phyloP scores from a whole-genome alignment of 495 filamentous ascomycete species.

The Hypoxylon subgilvum region DNA sequence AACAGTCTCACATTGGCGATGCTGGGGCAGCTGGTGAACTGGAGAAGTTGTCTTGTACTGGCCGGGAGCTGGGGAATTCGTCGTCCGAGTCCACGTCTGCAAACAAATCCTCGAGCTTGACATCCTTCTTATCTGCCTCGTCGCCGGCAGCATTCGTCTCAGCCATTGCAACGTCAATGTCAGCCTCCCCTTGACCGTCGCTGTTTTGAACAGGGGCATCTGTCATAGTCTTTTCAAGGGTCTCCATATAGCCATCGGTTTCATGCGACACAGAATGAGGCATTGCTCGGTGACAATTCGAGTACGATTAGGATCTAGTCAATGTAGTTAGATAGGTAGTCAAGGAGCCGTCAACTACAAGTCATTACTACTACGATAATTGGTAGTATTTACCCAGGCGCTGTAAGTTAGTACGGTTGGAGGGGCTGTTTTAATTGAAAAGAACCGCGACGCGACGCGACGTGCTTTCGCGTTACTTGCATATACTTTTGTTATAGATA shows the following conservation, averaged over 20 bases:
- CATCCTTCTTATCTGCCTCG: conserved; percentile 46
- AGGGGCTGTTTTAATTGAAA: conserved; percentile 22
- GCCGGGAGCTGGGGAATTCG: conserved; percentile 67
- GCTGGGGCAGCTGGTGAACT: conserved; percentile 41
- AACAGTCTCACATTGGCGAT: conserved; percentile 41
- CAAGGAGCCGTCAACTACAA: neutral
- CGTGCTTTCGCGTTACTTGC: conserved; percentile 31
- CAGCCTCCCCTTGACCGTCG: conserved; percentile 21
- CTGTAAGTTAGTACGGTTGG: neutral
- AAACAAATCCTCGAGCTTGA: conserved; percentile 82
- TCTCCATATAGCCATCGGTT: conserved; percentile 26
- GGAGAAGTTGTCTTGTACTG: conserved; percentile 31
- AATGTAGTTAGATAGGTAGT: neutral
- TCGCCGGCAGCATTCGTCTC: conserved; percentile 35
- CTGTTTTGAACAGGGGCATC: conserved; percentile 32
- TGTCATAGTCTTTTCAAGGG: conserved; percentile 34
- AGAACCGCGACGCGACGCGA: conserved; percentile 14
- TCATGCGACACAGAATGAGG: conserved; percentile 59
- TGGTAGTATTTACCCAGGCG: too few species aligned
- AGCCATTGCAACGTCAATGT: conserved; percentile 44
- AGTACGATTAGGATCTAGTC: too few species aligned
- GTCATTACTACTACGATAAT: too few species aligned
- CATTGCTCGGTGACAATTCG: conserved; percentile 45
- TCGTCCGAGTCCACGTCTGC: conserved; percentile 78
- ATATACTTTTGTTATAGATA: neutral